Base-by-base conservation (phyloP, 345 rosid species). In the Triadica sebifera region DNA sequence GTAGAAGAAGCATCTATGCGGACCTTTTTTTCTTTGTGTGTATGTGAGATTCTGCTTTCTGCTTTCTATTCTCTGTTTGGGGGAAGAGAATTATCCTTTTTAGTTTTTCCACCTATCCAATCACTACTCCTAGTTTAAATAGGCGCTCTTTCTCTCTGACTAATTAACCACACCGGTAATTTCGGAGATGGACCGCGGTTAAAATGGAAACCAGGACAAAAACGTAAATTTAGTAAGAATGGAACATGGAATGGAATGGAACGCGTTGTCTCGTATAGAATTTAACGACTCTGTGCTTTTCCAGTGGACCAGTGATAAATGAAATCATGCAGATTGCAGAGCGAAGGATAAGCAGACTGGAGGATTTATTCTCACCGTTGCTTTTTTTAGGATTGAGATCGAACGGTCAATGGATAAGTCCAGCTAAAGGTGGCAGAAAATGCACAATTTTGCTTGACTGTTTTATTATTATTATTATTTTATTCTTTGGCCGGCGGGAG, bases 401-500 rank as follows among this genome's bases (percentile, higher is more conserved):
- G 6, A 0, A 25, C 70, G 79, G 70, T 52, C 6, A 0, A 2
- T 47, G 17, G 55, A 47, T 39, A 22, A 15, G 49, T 50, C 58
- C 61, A 50, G 38, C 9, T 43, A 19, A 69, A n/a, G 25, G 12
- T 2, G 13, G 59, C 61, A 50, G 41, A 22, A 39, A 34, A 41
- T 43, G 16, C 16, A 37, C 25, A 51, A 20, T 8, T 8, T 6
- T 39, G 1, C 34, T 10, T 8, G 38, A 46, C 47, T 34, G 39
- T 0, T 41, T 41, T 41, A 41, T 41, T 41, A 4, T 4, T 41
- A 41, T 19, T 55, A 55, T 55, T 51, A 55, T 8, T 56, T 6
- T 62, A 37, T 25, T 8, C 4, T 12, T 29, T 63, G 64, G 75
- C 55, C 10, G 38, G 46, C 83, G 78, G 45, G 2, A 10, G 6